A percentile compares a stretch with the other conserved stretches of the same genome.
Conservation (phyloP, 495 filamentous ascomycete species). For the Talaromyces trachyspermus region DNA sequence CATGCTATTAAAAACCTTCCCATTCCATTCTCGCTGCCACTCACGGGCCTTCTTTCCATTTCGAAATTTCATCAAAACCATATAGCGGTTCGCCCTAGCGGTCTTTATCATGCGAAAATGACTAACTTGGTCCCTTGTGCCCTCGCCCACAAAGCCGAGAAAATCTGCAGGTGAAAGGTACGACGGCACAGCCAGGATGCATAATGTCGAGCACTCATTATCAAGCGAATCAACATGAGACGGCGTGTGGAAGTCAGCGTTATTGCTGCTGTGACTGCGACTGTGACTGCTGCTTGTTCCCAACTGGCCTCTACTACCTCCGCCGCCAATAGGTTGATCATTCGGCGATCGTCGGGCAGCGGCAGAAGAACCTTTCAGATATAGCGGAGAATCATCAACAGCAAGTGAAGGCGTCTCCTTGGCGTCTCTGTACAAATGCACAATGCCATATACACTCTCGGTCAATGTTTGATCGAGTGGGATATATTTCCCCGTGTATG, state of each 20-base stretch:
- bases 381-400: constrained; percentile 32
- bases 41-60: constrained; percentile 61
- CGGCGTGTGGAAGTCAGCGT: constrained; percentile 64
- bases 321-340: no score
- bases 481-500: constrained; percentile 74
- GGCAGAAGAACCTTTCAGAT: constrained; percentile 36
- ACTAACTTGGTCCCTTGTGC: constrained; percentile 78
- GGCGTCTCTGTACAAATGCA: constrained; percentile 85
- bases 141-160: constrained; percentile 85
- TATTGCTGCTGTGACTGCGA: constrained; percentile 10
- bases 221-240: constrained; percentile 39
- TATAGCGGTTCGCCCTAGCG: constrained; percentile 79
- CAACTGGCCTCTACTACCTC: neutral
- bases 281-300: constrained; percentile 1
- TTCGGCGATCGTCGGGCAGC: constrained; percentile 23
- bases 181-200: constrained; percentile 88
- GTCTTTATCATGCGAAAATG: constrained; percentile 96
- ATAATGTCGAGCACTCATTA: constrained; percentile 79
- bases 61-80: constrained; percentile 96
- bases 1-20: constrained; percentile 88
- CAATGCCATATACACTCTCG: constrained; percentile 85
- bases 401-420: constrained; percentile 56
- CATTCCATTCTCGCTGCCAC: constrained; percentile 87
- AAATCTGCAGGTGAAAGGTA: constrained; percentile 91
- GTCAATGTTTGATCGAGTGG: constrained; percentile 68